Evolutionary conservation across 371 early-diverging fungal genomes (phyloP).

Genomic region (Coemansia sp.): DNA sequence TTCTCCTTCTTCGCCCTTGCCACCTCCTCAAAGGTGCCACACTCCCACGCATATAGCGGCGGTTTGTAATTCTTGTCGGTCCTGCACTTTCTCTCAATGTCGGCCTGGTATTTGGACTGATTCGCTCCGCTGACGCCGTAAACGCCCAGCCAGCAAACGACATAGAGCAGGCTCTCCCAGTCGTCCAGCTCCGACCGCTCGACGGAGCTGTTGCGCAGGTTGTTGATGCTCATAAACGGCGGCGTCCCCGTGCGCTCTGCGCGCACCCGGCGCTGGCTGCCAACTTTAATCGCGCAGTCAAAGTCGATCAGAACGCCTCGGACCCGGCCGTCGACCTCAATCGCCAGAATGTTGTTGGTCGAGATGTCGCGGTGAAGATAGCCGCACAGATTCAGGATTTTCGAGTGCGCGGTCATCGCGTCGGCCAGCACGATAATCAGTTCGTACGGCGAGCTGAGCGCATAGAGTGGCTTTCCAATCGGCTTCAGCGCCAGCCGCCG

Average conservation of each 20-base stretch:
- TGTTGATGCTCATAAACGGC: constrained; percentile 24
- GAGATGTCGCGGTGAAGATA: constrained; percentile 29
- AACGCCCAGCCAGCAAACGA: constrained; percentile 14
- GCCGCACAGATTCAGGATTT: constrained; percentile 6
- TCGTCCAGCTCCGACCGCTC: constrained; percentile 20
- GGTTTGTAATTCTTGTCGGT: too few relatives aligned
- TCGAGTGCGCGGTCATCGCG: constrained; percentile 15
- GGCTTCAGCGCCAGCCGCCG: constrained; percentile 8
- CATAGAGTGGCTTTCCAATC: constrained; percentile 6
- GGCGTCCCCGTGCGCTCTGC: constrained; percentile 19
- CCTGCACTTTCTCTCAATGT: too few relatives aligned
- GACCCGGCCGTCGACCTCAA: not conserved
- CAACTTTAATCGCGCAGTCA: constrained; percentile 13
- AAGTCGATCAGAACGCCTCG: constrained; percentile 20
- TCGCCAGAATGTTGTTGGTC: constrained; percentile 19
- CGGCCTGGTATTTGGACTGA: too few relatives aligned
- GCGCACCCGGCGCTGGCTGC: not conserved
- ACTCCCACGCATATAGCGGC: too few relatives aligned
- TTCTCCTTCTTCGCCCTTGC: too few relatives aligned
- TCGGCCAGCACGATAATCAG: constrained; percentile 15
- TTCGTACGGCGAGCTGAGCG: not conserved
- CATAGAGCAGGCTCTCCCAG: constrained; percentile 9
- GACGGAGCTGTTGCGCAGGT: not conserved
- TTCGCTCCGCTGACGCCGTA: constrained; percentile 7
- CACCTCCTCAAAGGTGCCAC: too few relatives aligned